Percentiles rank a stretch among this genome's conserved stretches.
Conservation (phyloP, 2,329 filamentous ascomycete genomes). For the Magnaporthales sp. region DNA sequence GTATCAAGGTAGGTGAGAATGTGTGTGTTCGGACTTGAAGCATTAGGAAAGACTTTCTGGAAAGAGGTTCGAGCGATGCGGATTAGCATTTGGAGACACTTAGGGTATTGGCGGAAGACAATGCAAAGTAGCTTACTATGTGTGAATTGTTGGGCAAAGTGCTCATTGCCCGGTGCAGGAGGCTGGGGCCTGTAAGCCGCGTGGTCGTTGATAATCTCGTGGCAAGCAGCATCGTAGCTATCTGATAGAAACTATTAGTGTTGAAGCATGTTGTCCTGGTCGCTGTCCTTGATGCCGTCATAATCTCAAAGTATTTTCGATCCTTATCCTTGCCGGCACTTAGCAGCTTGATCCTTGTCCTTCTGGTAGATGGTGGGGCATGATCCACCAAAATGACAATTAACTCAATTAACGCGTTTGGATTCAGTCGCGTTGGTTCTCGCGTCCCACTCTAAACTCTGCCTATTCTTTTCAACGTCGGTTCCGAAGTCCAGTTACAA, state of each 20-base stretch:
- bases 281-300: background rate
- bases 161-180: slow-evolving; percentile 27
- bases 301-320: background rate
- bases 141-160: slow-evolving; percentile 41
- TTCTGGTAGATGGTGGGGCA: background rate
- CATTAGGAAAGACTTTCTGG: slow-evolving; percentile 50
- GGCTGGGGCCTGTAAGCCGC: background rate
- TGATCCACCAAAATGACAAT: background rate
- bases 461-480: background rate
- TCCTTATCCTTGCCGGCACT: background rate
- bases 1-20: slow-evolving; percentile 52
- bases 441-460: background rate
- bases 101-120: background rate
- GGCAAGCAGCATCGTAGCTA: background rate
- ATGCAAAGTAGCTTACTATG: slow-evolving; percentile 34
- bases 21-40: slow-evolving; percentile 34
- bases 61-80: background rate
- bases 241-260: background rate
- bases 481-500: background rate
- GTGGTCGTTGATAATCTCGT: background rate
- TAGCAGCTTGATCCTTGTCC: background rate
- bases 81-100: background rate
- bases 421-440: background rate
- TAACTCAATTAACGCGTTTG: background rate
- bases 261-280: background rate